Evolutionary conservation across 345 rosid species (phyloP).

Genomic region (Garcia nutans): DNA sequence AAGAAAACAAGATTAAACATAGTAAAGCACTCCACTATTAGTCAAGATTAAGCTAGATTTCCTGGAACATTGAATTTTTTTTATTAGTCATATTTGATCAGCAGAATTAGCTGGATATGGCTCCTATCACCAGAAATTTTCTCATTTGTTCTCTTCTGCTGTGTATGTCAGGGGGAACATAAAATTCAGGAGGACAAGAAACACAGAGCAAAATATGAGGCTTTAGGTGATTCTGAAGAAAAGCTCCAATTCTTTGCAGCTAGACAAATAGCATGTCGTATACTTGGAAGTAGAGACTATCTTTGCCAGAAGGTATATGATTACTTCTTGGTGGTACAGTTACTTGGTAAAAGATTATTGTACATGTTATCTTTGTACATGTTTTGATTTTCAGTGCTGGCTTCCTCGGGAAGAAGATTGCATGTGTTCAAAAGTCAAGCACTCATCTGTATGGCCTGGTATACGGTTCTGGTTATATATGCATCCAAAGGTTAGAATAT

Average conservation of each 20-base stretch:
- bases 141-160: background rate
- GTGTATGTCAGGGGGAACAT: conserved; percentile 58
- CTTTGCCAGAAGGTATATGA: conserved; percentile 78
- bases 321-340: conserved; percentile 1
- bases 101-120: background rate
- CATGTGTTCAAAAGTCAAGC: conserved; percentile 70
- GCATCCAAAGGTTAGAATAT: conserved; percentile 89
- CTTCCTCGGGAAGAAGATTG: conserved; percentile 87
- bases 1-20: too few species aligned
- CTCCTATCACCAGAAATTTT: conserved; percentile 10
- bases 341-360: background rate
- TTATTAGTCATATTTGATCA: background rate
- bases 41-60: too few species aligned
- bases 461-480: conserved; percentile 89
- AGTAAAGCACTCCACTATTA: background rate
- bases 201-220: conserved; percentile 77
- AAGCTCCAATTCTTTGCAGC: conserved; percentile 80
- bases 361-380: background rate
- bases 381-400: conserved; percentile 70
- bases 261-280: conserved; percentile 81
- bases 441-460: conserved; percentile 58
- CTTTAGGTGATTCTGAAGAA: conserved; percentile 68
- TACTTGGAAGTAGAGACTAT: conserved; percentile 90
- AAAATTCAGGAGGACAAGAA: conserved; percentile 80
- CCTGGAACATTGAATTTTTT: background rate